phyloP scores from a whole-genome alignment of 108 stramenopile genomes.

The Pelagomonas calceolata region DNA sequence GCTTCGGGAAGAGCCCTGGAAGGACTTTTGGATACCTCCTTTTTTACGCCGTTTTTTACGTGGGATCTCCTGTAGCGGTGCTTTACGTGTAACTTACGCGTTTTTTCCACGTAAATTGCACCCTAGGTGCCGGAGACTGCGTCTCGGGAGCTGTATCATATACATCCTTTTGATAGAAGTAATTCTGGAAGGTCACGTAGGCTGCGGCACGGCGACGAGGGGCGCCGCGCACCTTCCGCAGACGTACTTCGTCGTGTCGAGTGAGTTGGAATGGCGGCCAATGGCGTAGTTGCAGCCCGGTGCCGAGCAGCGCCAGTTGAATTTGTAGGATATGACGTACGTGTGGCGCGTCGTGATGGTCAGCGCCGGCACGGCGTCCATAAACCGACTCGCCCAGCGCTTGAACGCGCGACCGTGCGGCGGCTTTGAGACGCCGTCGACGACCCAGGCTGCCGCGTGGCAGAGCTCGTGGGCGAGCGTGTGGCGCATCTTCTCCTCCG shows the following conservation, averaged over 20 bases:
- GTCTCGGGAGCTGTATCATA: too few relatives aligned
- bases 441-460: constrained; percentile 83
- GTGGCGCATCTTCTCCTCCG: constrained; percentile 49
- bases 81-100: too few relatives aligned
- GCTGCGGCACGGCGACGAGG: not conserved
- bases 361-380: constrained; percentile 25
- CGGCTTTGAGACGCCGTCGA: constrained; percentile 67
- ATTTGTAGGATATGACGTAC: constrained; percentile 27
- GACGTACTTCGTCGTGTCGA: constrained; percentile 15
- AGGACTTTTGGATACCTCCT: too few relatives aligned
- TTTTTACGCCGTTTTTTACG: too few relatives aligned
- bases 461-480: constrained; percentile 88
- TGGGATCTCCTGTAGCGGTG: too few relatives aligned
- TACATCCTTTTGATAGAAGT: too few relatives aligned
- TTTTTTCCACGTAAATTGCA: too few relatives aligned
- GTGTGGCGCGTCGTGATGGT: constrained; percentile 24
- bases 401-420: constrained; percentile 66
- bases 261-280: constrained; percentile 26
- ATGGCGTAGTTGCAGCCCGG: constrained; percentile 12
- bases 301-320: constrained; percentile 11
- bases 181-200: too few relatives aligned
- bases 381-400: constrained; percentile 70
- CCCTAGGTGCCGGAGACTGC: too few relatives aligned
- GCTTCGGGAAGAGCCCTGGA: too few relatives aligned
- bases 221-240: constrained; percentile 12